Percentiles rank a stretch among this genome's conserved stretches.
These are phyloP conservation scores for Scheffersomyces lignosus DNA, from an alignment of 805 yeast genomes.

Conservation along the genomic window DNA sequence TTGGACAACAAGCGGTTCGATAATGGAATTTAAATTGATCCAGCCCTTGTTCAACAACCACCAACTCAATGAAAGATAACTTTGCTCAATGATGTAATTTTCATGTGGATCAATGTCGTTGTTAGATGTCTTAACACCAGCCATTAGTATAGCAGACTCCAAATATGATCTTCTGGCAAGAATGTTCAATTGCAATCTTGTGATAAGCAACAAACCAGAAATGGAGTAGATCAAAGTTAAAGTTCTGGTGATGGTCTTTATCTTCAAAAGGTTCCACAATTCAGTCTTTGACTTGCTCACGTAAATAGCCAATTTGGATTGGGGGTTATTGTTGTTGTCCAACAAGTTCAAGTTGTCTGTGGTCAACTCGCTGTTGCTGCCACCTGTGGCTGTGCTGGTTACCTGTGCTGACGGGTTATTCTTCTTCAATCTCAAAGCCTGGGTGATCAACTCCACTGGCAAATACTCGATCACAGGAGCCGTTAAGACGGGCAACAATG, in stretches of 20 bases:
- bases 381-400: slow-evolving; percentile 10
- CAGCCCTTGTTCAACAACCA: slow-evolving; percentile 91
- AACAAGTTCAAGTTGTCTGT: slow-evolving; percentile 40
- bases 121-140: slow-evolving; percentile 38
- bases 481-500: slow-evolving; percentile 74
- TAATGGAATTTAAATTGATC: slow-evolving; percentile 52
- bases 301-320: slow-evolving; percentile 20
- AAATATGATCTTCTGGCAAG: slow-evolving; percentile 85
- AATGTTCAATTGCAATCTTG: slow-evolving; percentile 84
- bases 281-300: slow-evolving; percentile 41
- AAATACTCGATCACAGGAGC: slow-evolving; percentile 60
- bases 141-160: slow-evolving; percentile 71
- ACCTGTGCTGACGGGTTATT: slow-evolving; percentile 16
- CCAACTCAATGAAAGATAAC: slow-evolving; percentile 86
- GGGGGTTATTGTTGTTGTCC: slow-evolving; percentile 23
- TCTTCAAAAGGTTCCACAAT: slow-evolving; percentile 82
- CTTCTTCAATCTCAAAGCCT: slow-evolving; percentile 65
- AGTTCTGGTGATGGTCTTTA: slow-evolving; percentile 69
- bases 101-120: slow-evolving; percentile 25
- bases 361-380: slow-evolving; percentile 24
- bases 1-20: slow-evolving; percentile 56
- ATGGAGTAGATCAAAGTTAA: slow-evolving; percentile 69
- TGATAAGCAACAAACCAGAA: slow-evolving; percentile 69
- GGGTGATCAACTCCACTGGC: slow-evolving; percentile 73
- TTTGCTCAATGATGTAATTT: slow-evolving; percentile 68